Evolutionary conservation across 140 eudicot species (phyloP).

Genomic region (Cichorium intybus): DNA sequence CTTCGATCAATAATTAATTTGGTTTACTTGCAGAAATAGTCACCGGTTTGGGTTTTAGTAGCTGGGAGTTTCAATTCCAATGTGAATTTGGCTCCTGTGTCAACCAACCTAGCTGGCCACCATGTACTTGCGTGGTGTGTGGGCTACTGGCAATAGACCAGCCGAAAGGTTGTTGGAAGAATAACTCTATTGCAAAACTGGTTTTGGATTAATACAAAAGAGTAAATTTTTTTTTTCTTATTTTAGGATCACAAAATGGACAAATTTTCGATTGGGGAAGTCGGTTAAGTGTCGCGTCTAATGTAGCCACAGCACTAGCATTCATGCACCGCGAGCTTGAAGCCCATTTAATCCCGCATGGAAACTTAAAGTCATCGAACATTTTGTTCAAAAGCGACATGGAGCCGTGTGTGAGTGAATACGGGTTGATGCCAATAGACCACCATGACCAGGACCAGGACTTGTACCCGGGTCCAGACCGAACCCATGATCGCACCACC

Average conservation of each 20-base stretch:
- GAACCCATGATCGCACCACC: slow-evolving; percentile 4
- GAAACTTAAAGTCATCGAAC: slow-evolving; percentile 74
- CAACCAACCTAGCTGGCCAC: background rate
- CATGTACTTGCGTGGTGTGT: no score
- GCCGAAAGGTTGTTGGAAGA: background rate
- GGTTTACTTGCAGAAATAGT: background rate
- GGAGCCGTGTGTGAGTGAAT: slow-evolving; percentile 73
- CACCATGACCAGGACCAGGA: slow-evolving; percentile 24
- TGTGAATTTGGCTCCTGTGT: background rate
- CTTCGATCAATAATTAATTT: background rate
- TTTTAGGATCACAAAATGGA: slow-evolving; percentile 60
- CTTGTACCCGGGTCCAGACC: slow-evolving; percentile 9
- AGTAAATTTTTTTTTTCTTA: background rate
- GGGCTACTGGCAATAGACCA: no score
- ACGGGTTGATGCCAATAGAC: slow-evolving; percentile 50
- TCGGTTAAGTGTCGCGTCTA: slow-evolving; percentile 52
- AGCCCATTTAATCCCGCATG: slow-evolving; percentile 56
- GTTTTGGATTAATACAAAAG: background rate
- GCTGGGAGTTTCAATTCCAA: background rate
- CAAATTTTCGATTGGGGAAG: slow-evolving; percentile 61
- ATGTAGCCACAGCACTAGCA: slow-evolving; percentile 53
- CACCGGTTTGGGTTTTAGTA: background rate
- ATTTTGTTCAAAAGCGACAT: slow-evolving; percentile 45
- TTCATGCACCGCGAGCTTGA: slow-evolving; percentile 67
- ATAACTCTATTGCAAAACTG: no score